Percentiles rank a stretch among this genome's conserved stretches.
Conservation (phyloP, 2,329 filamentous ascomycete species). For the Pseudopyricularia cyperi region DNA sequence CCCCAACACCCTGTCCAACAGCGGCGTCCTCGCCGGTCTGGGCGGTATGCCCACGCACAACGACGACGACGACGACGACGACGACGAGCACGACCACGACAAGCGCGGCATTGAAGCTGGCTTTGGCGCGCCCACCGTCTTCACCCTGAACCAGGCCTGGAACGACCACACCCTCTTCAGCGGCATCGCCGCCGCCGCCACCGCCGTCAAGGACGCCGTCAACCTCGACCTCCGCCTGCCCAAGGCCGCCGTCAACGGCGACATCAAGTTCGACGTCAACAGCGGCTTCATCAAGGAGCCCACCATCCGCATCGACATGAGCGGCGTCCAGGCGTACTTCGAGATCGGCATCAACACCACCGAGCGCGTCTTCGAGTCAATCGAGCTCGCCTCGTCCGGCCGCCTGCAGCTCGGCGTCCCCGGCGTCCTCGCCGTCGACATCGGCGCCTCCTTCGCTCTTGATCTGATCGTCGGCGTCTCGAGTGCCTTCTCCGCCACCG, state of each 20-base stretch:
- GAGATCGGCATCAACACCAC: conserved; percentile 13
- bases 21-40: conserved; percentile 1
- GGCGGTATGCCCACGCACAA: too few relatives aligned
- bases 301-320: conserved; percentile 10
- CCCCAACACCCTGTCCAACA: neutral
- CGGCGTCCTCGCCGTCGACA: conserved; percentile 10
- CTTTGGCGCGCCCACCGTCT: conserved; percentile 1
- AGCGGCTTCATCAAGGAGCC: conserved; percentile 9
- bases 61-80: too few relatives aligned
- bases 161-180: conserved; percentile 10
- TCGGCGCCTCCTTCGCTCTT: conserved; percentile 14
- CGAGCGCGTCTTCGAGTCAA: conserved; percentile 9
- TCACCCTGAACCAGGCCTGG: conserved; percentile 8
- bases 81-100: too few relatives aligned
- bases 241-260: conserved; percentile 8
- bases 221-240: conserved; percentile 9
- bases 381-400: conserved; percentile 11
- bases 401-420: conserved; percentile 11
- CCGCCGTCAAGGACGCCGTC: neutral
- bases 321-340: conserved; percentile 14
- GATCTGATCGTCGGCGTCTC: conserved; percentile 14
- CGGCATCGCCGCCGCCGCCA: conserved; percentile 4
- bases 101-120: too few relatives aligned
- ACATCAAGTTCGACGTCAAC: conserved; percentile 7
- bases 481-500: conserved; percentile 12